Base-by-base conservation (phyloP, 164 flowering plant genomes). In the Magnolia officinalis region DNA sequence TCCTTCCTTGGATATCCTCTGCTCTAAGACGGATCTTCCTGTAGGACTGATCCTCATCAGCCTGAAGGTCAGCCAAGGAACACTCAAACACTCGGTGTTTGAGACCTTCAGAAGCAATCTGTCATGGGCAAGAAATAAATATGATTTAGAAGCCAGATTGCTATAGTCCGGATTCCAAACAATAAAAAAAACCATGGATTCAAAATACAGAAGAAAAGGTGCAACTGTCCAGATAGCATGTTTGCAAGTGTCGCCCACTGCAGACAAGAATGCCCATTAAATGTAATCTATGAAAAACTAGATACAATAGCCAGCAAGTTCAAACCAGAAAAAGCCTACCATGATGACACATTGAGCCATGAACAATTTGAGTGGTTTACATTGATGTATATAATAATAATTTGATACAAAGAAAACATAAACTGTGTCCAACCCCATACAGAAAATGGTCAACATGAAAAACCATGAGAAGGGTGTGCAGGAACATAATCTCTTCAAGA, bases 91-190 rank as follows among this genome's bases (percentile, higher is more conserved):
- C 86, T 66, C 86, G 50, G 71, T 81, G 82, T 74, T 84, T 84
- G 24, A 83, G 86, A 24, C 86, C 86, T 68, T 83, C 86, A 1
- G 86, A 83, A 51, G 86, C 86, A 75, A 84, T 84, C 86, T 84
- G 82, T 51, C 11, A 58, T 10, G 37, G 74, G n/a, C 45, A 37
- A 16, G 71, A 26, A 68, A 66, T 13, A 21, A 68, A 37, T 37
- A 37, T 37, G 45, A 37, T 37, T 68, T 29, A 31, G 9, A 68
- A 14, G 50, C 31, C 16, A 68, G 45, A 9, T 26, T 37, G 45
- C 45, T 37, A 37, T 37, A 37, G 45, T 16, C 31, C 18, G 2
- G 14, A 68, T 3, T 16, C 20, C 51, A 68, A 68, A 68, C n/a
- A 68, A 68, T 18, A 66, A 8, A 29, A 26, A 68, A 6, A 14